These are phyloP conservation scores for Carex parvula DNA, from an alignment of 176 grass and related monocot species.

Conservation along the genomic window DNA sequence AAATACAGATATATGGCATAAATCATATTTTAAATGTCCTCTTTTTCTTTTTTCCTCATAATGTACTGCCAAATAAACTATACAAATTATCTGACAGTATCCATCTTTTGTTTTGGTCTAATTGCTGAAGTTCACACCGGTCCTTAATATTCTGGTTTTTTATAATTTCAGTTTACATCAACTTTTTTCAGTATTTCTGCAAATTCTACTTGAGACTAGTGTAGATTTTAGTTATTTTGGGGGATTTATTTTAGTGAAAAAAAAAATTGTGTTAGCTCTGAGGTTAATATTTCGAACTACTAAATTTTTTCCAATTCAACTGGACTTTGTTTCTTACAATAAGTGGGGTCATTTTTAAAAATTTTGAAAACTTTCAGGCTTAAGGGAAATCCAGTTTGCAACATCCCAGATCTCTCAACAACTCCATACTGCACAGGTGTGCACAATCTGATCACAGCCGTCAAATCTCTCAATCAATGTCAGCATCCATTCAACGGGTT, in stretches of 20 bases:
- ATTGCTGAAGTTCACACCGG: neutral
- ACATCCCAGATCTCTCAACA: constrained; percentile 24
- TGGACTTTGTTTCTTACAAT: neutral
- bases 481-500: constrained; percentile 52
- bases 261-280: neutral
- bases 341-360: constrained; percentile 1
- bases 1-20: neutral
- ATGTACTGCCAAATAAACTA: neutral
- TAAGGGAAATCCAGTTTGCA: constrained; percentile 61
- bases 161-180: neutral
- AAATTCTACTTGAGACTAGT: neutral
- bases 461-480: neutral
- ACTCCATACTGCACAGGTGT: constrained; percentile 28
- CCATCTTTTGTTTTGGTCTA: neutral
- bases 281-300: neutral
- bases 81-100: neutral
- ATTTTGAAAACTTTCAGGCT: constrained; percentile 30
- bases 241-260: neutral
- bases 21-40: neutral
- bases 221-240: neutral
- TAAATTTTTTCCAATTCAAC: neutral
- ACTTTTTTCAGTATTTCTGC: neutral
- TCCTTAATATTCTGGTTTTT: neutral
- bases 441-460: neutral
- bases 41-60: neutral